A percentile compares a stretch with the other conserved stretches of the same genome.
Conservation (phyloP, 768 basidiomycete species). For the Pisolithus orientalis region DNA sequence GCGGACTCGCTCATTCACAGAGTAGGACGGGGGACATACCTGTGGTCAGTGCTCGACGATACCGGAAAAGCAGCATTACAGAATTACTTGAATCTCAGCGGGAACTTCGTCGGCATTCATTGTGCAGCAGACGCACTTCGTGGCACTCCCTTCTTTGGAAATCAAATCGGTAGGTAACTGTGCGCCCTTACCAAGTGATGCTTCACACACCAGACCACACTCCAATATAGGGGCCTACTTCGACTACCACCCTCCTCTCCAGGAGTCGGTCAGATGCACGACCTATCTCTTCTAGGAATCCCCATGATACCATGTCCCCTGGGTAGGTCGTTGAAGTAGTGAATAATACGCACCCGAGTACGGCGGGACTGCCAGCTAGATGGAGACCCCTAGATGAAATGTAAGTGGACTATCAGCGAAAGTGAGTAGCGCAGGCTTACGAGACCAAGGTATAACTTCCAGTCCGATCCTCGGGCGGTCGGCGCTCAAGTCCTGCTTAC, state of each 20-base stretch:
- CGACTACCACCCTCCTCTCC: slow-evolving; percentile 62
- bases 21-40: neutral
- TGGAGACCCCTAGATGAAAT: slow-evolving; percentile 59
- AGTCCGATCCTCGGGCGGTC: slow-evolving; percentile 58
- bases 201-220: slow-evolving; percentile 1
- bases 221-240: slow-evolving; percentile 50
- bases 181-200: neutral
- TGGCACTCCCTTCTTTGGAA: slow-evolving; percentile 50
- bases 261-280: slow-evolving; percentile 47
- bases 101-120: slow-evolving; percentile 67
- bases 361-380: slow-evolving; percentile 40
- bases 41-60: slow-evolving; percentile 45
- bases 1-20: slow-evolving; percentile 9
- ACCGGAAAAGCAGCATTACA: slow-evolving; percentile 56
- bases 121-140: slow-evolving; percentile 56
- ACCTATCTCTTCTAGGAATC: slow-evolving; percentile 2
- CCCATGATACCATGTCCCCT: slow-evolving; percentile 7
- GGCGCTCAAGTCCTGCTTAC: slow-evolving; percentile 59
- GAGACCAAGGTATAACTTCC: slow-evolving; percentile 57
- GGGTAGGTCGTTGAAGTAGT: slow-evolving; percentile 52
- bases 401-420: slow-evolving; percentile 28
- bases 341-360: slow-evolving; percentile 56
- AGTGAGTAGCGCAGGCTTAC: slow-evolving; percentile 3
- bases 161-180: slow-evolving; percentile 43
- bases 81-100: slow-evolving; percentile 58